Conservation (phyloP, 805 yeast species). For the Zygosaccharomyces lentus region DNA sequence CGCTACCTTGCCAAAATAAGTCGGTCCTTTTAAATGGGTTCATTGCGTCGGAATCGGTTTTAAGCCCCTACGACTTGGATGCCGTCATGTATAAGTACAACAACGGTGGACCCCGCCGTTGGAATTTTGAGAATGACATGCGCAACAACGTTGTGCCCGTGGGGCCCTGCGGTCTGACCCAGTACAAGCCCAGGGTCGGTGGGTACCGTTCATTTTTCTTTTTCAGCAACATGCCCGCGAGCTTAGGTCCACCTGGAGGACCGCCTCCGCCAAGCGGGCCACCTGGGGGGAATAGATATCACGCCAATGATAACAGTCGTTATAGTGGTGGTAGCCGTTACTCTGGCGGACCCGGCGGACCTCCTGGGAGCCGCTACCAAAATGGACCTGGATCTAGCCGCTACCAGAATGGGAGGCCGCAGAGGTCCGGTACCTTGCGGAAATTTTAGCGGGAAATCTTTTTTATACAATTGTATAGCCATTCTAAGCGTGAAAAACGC, state of each 20-base stretch:
- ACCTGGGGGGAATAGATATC: not conserved
- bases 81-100: constrained; percentile 48
- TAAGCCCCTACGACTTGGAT: constrained; percentile 68
- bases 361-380: not conserved
- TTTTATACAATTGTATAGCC: not conserved
- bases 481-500: too few species aligned
- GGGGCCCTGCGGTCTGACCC: constrained; percentile 47
- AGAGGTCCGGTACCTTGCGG: constrained; percentile 6
- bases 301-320: constrained; percentile 9
- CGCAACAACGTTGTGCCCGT: constrained; percentile 40
- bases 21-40: constrained; percentile 82
- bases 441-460: not conserved
- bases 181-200: constrained; percentile 46
- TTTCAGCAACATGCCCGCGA: constrained; percentile 24
- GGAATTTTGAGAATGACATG: constrained; percentile 35
- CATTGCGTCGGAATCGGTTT: constrained; percentile 54
- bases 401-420: constrained; percentile 4
- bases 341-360: not conserved
- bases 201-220: constrained; percentile 46
- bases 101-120: constrained; percentile 30
- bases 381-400: constrained; percentile 1
- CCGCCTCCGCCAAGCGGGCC: not conserved
- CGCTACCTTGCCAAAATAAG: constrained; percentile 46
- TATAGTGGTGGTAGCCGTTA: constrained; percentile 6
- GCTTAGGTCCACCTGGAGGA: not conserved